Evolutionary conservation across 345 rosid genomes (phyloP), one percentile per base, ranked within the genome.

Genomic region (Acer saccharum): DNA sequence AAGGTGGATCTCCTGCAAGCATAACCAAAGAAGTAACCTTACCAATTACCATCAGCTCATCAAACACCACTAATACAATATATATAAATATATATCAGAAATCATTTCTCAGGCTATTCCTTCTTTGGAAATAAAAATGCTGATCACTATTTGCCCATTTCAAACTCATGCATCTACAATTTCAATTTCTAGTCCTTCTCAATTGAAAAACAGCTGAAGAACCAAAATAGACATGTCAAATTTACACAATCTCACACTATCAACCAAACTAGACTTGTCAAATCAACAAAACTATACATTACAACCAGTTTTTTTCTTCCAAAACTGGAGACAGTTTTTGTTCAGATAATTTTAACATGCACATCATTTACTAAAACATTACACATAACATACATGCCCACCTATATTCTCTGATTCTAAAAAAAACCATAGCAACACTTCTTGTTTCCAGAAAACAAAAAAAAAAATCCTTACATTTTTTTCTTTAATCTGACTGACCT

Each of bases 1-100:
- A 76, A n/a, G 99, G 98, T 41, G 79, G 65, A 32, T 80, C 73
- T 58, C 98, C 99, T 96, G 90, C 92, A 82, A 78, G 69, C 58
- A 52, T 11, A 63, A 67, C 9, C 50, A 64, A 79, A 68, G 52
- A 69, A 64, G 39, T 66, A 17, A 78, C 58, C 44, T 23, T 71
- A 72, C 27, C 14, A 52, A 32, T 23, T 71, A 72, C 39, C 10
- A 52, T 67, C 35, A 75, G 21, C 44, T 50, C 54, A 46, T 46
- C 50, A 10, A 46, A 46, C 50, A 46, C 50, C 50, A 46, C 13
- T 46, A 1, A 46, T 10, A 46, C 50, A 46, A 46, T 2, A 32
- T 32, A 46, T 46, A 27, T 27, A 25, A 0, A 25, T 25, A 46
- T 10, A 10, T 46, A 46, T 46, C 50, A 46, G 50, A 46, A 46